A percentile compares a stretch with the other conserved stretches of the same genome.
These are phyloP conservation scores for Keithomyces neogunnii DNA, from an alignment of 2,329 filamentous ascomycete species.

Conservation along the genomic window DNA sequence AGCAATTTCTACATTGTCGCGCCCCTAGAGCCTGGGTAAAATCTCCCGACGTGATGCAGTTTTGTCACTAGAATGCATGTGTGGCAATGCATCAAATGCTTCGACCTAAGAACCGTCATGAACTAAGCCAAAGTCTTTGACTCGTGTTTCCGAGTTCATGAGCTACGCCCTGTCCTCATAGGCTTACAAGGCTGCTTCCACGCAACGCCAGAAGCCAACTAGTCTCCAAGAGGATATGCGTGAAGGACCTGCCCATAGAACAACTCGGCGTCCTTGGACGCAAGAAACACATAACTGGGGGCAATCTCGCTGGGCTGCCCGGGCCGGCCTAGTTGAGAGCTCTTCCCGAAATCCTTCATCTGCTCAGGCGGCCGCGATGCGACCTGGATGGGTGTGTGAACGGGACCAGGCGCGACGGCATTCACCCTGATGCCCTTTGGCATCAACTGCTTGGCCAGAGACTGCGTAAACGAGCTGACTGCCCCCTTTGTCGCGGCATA, in stretches of 20 bases:
- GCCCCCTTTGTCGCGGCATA: constrained; percentile 51
- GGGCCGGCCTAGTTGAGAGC: constrained; percentile 26
- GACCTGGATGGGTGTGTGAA: constrained; percentile 35
- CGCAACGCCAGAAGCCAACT: neutral
- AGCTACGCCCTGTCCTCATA: too few relatives aligned
- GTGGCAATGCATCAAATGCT: too few relatives aligned
- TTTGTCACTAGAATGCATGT: too few relatives aligned
- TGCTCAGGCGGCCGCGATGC: constrained; percentile 32
- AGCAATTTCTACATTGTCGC: too few relatives aligned
- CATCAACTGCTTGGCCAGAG: constrained; percentile 43
- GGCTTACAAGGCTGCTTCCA: too few relatives aligned
- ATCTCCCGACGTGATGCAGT: too few relatives aligned
- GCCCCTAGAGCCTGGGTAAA: too few relatives aligned
- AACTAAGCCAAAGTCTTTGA: too few relatives aligned
- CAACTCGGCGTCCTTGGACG: constrained; percentile 29
- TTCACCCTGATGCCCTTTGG: constrained; percentile 50
- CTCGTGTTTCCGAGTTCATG: too few relatives aligned
- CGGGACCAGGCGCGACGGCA: constrained; percentile 32
- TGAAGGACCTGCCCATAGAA: constrained; percentile 32
- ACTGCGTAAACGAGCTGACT: constrained; percentile 46
- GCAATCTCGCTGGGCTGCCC: constrained; percentile 30
- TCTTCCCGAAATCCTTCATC: constrained; percentile 34
- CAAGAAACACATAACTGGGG: constrained; percentile 22
- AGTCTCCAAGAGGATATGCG: constrained; percentile 31
- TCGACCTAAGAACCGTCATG: too few relatives aligned